These are phyloP conservation scores for Carnegiea gigantea DNA, from an alignment of 179 eudicot species.

Conservation along the genomic window DNA sequence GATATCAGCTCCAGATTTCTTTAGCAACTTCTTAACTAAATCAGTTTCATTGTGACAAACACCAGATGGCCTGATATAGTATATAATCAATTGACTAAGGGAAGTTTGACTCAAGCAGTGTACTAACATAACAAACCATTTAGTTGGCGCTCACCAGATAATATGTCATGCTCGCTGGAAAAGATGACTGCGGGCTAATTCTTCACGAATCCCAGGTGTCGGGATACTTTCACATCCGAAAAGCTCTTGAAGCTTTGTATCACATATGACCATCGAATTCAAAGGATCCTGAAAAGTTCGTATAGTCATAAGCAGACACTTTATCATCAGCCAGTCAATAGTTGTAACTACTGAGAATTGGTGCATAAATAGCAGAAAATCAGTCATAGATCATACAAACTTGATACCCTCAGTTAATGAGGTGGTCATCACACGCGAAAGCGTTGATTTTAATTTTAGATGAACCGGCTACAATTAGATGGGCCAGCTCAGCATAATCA, in stretches of 20 bases:
- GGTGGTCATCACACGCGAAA: background rate
- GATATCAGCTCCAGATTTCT: background rate
- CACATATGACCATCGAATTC: slow-evolving; percentile 65
- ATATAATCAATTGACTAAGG: background rate
- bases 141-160: slow-evolving; percentile 45
- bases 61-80: background rate
- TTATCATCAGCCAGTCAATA: background rate
- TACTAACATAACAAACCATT: background rate
- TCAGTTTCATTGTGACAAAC: background rate
- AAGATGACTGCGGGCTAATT: slow-evolving; percentile 65
- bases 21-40: background rate
- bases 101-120: background rate
- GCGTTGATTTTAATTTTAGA: background rate
- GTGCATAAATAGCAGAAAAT: background rate
- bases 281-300: slow-evolving; percentile 54
- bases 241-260: slow-evolving; percentile 75
- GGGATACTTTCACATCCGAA: slow-evolving; percentile 74
- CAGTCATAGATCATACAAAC: background rate
- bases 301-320: slow-evolving; percentile 3
- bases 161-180: slow-evolving; percentile 48
- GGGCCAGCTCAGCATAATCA: background rate
- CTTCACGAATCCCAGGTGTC: slow-evolving; percentile 65
- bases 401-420: background rate
- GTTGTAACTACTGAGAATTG: background rate
- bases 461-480: background rate